These are phyloP conservation scores for Ophiostoma novo-ulmi DNA, from an alignment of 2,329 filamentous ascomycete genomes.

Conservation along the genomic window DNA sequence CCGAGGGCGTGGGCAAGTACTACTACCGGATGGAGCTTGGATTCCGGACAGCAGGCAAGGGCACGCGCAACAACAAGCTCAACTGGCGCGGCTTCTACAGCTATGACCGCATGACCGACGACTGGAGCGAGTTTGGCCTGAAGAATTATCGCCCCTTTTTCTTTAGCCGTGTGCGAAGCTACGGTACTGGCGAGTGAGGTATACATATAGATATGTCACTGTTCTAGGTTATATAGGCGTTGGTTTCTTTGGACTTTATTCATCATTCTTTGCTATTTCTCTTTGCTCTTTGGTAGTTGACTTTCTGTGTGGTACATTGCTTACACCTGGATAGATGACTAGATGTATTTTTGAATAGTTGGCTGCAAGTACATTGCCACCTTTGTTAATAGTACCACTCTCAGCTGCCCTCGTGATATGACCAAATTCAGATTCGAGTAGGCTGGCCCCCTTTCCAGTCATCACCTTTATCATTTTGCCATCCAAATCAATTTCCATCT, in stretches of 20 bases:
- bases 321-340: background rate
- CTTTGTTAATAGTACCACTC: background rate
- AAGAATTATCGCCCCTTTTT: conserved; percentile 62
- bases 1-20: conserved; percentile 79
- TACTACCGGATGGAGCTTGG: conserved; percentile 76
- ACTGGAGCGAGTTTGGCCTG: conserved; percentile 75
- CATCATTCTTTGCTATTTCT: background rate
- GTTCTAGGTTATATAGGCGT: background rate
- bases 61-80: conserved; percentile 76
- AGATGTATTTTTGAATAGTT: background rate
- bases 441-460: background rate
- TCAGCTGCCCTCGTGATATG: background rate
- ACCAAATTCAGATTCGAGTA: no score
- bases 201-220: background rate
- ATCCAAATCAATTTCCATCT: background rate
- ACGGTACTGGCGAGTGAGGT: conserved; percentile 32
- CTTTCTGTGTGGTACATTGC: no score
- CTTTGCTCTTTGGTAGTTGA: background rate
- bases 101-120: conserved; percentile 83
- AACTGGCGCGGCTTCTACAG: conserved; percentile 86
- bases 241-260: background rate
- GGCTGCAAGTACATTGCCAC: background rate
- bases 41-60: conserved; percentile 59
- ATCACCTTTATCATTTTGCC: background rate
- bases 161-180: conserved; percentile 62